A percentile compares a stretch with the other conserved stretches of the same genome.
Conservation (phyloP, 805 yeast species). For the Candida insectorum region DNA sequence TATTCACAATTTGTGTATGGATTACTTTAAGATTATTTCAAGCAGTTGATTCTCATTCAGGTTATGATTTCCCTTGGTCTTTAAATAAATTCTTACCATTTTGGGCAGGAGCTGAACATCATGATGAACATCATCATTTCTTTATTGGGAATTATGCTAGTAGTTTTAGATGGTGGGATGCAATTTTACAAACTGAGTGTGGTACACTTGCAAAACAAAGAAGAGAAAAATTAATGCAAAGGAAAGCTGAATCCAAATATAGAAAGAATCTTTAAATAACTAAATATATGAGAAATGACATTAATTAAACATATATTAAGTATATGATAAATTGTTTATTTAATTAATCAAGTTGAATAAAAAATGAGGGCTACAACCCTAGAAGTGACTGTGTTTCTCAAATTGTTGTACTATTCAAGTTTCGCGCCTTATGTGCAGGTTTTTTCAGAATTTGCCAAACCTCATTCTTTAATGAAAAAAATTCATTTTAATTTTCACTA, state of each 20-base stretch:
- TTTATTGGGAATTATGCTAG: conserved; percentile 95
- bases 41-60: conserved; percentile 97
- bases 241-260: conserved; percentile 41
- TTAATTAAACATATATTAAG: too few relatives aligned
- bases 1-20: conserved; percentile 89
- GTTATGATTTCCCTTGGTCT: conserved; percentile 97
- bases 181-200: conserved; percentile 80
- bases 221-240: conserved; percentile 64
- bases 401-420: conserved; percentile 2
- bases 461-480: conserved; percentile 8
- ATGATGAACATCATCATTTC: conserved; percentile 94
- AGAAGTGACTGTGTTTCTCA: conserved; percentile 4
- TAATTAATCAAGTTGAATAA: too few relatives aligned
- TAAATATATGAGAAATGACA: conserved; percentile 1
- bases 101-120: conserved; percentile 99
- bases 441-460: conserved; percentile 1
- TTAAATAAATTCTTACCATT: conserved; percentile 87
- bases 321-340: too few relatives aligned
- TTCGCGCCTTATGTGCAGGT: conserved; percentile 6
- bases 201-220: conserved; percentile 75
- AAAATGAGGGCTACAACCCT: conserved; percentile 7
- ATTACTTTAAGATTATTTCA: conserved; percentile 84
- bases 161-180: conserved; percentile 96
- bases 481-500: conserved; percentile 12
- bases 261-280: conserved; percentile 14